These are phyloP conservation scores for Lentinula sp. DNA, from an alignment of 768 basidiomycete species.

Conservation along the genomic window DNA sequence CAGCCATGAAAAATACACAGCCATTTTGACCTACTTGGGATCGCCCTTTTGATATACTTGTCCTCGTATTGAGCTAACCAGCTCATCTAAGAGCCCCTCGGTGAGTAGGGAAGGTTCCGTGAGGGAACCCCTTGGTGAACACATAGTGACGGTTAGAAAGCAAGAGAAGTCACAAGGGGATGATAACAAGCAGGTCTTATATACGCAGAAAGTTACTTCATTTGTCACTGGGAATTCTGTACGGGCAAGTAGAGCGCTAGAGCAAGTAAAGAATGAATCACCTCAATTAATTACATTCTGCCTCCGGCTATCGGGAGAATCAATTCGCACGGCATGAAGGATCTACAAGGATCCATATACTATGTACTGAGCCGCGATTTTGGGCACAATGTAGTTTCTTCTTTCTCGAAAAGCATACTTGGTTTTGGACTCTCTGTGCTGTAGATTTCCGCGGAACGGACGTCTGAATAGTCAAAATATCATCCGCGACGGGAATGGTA, in stretches of 20 bases:
- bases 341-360: background rate
- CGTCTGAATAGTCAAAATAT: too few relatives aligned
- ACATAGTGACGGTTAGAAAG: background rate
- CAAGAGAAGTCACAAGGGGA: background rate
- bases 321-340: background rate
- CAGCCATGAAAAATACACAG: background rate
- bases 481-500: too few relatives aligned
- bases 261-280: background rate
- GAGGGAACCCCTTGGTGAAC: background rate
- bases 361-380: background rate
- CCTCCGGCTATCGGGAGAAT: background rate
- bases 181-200: background rate
- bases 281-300: background rate
- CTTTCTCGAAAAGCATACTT: background rate
- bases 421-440: too few relatives aligned
- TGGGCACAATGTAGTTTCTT: background rate
- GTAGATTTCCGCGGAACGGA: too few relatives aligned
- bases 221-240: background rate
- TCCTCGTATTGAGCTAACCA: conserved; percentile 19
- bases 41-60: conserved; percentile 19
- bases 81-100: conserved; percentile 11
- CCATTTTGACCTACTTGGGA: conserved; percentile 14
- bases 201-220: background rate
- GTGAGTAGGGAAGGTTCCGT: conserved; percentile 1
- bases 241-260: background rate